A percentile compares a stretch with the other conserved stretches of the same genome.
Evolutionary conservation across 108 stramenopile genomes (phyloP).

Genomic region (Cyclotella baltica): DNA sequence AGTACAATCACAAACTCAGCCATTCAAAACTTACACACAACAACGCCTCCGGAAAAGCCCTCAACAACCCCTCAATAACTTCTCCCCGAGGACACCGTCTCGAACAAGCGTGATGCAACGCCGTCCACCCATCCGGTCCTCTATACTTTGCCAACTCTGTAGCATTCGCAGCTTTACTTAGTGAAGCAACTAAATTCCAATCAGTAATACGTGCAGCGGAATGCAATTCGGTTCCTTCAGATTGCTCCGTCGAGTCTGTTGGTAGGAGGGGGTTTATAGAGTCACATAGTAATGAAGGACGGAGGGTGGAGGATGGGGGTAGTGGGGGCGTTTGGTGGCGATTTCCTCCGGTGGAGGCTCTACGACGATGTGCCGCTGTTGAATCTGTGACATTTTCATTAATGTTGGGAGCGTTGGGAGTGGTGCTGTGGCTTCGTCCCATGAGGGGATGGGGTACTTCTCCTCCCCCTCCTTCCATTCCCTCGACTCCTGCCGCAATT

Average conservation of each 20-base stretch:
- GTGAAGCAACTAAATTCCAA: constrained; percentile 48
- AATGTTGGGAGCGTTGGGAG: not conserved
- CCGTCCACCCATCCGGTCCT: constrained; percentile 74
- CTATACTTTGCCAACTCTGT: constrained; percentile 65
- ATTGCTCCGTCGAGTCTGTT: too few relatives aligned
- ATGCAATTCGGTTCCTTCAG: constrained; percentile 59
- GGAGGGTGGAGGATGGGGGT: not conserved
- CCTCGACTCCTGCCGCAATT: too few relatives aligned
- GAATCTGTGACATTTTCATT: too few relatives aligned
- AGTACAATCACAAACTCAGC: too few relatives aligned
- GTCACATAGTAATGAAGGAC: too few relatives aligned
- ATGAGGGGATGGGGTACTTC: not conserved
- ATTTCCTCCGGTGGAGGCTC: constrained; percentile 29
- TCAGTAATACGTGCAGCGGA: constrained; percentile 78
- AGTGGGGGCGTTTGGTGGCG: not conserved
- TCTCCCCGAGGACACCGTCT: constrained; percentile 76
- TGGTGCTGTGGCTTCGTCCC: constrained; percentile 8
- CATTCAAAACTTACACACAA: too few relatives aligned
- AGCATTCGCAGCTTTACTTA: constrained; percentile 8
- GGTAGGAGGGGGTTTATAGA: not conserved
- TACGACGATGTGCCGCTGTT: constrained; percentile 17
- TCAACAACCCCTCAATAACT: constrained; percentile 68
- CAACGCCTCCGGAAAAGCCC: too few relatives aligned
- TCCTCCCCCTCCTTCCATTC: too few relatives aligned
- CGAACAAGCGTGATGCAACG: constrained; percentile 79